Evolutionary conservation across 1,139 yeast genomes (phyloP), one percentile per base, ranked within the genome.

Genomic region (Nakaseomyces bracarensis): DNA sequence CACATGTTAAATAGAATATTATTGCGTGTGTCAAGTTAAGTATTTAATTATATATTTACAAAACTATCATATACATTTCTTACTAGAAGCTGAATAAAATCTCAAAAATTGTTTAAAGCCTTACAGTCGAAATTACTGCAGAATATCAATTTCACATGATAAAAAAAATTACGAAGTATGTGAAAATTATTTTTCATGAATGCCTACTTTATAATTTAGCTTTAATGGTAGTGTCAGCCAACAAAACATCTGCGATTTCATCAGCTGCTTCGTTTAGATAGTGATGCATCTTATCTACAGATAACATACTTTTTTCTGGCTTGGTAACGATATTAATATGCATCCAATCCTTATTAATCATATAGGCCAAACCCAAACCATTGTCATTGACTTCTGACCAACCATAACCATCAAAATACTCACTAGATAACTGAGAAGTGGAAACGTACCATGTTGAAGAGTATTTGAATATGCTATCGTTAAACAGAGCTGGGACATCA

Each of bases 301-400:
- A 77, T 51, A 82, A 74, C 1, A 84, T 85, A 40, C 72, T 63
- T 45, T 73, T 74, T 35, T 73, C 74, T 60, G 77, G 82, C 69
- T 80, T 83, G 54, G 83, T 78, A 38, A 87, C 82, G 50, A 91
- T 79, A 64, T 89, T 93, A 56, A 91, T 79, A 60, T 87, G 93
- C 54, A 87, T 61, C 78, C 86, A 82, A 56, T 87, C 84, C 48
- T 77, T 77, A 69, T 85, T 87, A 59, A 89, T 74, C 84, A 87
- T 85, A 69, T 91, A 91, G 18, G 96, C 97, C 51, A 85, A 73
- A 5, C 97, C 98, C 57, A 83, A 81, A 11, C 98, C 98, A 48
- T 82, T 85, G 60, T 91, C 96, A 55, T 83, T 79, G 43, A 91
- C 97, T 64, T 93, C 95, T 19, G 96, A 80, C 87, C 89, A 91